Conservation (phyloP, 306 rosid genomes). For the Senna siamea region DNA sequence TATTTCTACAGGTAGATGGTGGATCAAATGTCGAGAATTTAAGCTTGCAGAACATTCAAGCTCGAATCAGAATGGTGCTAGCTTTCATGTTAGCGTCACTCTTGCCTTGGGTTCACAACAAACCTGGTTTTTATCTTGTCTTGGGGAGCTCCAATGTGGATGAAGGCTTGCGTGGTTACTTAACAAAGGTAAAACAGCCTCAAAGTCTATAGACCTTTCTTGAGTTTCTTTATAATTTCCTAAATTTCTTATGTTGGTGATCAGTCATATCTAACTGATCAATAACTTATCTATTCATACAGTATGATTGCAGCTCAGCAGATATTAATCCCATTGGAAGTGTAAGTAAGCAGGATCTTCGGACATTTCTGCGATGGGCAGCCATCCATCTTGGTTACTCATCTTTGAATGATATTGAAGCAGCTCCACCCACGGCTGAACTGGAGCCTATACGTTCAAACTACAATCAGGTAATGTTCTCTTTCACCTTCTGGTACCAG, state of each 20-base stretch:
- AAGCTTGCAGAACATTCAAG: slow-evolving; percentile 93
- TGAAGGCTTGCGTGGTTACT: slow-evolving; percentile 88
- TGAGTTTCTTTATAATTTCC: slow-evolving; percentile 12
- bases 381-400: slow-evolving; percentile 82
- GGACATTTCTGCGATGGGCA: slow-evolving; percentile 89
- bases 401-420: slow-evolving; percentile 87
- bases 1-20: slow-evolving; percentile 75
- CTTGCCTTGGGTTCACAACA: slow-evolving; percentile 94
- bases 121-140: slow-evolving; percentile 91
- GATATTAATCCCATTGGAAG: slow-evolving; percentile 97
- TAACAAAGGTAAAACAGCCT: slow-evolving; percentile 70
- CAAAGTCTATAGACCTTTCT: background rate
- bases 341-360: slow-evolving; percentile 89
- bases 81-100: slow-evolving; percentile 98
- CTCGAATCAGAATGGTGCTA: slow-evolving; percentile 91
- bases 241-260: slow-evolving; percentile 7
- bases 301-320: slow-evolving; percentile 98
- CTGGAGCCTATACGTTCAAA: slow-evolving; percentile 93
- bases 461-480: slow-evolving; percentile 75
- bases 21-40: slow-evolving; percentile 88
- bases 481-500: background rate
- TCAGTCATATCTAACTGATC: slow-evolving; percentile 29
- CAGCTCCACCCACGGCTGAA: slow-evolving; percentile 98
- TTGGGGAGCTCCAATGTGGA: slow-evolving; percentile 95
- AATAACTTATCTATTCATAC: slow-evolving; percentile 35